Evolutionary conservation across 495 filamentous ascomycete genomes (phyloP).

Genomic region (Halenospora varia): DNA sequence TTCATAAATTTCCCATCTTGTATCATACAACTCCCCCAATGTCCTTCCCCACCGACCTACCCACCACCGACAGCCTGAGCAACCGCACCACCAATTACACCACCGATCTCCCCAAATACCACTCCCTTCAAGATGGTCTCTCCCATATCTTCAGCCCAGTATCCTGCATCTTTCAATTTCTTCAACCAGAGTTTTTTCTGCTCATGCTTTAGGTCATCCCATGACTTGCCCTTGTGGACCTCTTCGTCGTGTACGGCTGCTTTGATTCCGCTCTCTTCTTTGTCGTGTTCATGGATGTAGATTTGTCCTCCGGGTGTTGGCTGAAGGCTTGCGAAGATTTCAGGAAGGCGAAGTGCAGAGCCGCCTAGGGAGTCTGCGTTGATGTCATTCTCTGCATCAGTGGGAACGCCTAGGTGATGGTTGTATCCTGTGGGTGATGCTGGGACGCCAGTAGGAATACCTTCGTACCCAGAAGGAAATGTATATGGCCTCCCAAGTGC

Average conservation of each 20-base stretch:
- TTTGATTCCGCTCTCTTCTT: slow-evolving; percentile 16
- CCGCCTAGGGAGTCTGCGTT: not conserved
- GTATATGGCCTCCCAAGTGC: slow-evolving; percentile 25
- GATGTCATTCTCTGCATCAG: too few relatives aligned
- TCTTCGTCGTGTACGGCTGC: slow-evolving; percentile 43
- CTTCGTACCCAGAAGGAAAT: slow-evolving; percentile 15
- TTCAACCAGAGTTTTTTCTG: slow-evolving; percentile 66
- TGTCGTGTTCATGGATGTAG: slow-evolving; percentile 1
- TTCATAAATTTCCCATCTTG: too few relatives aligned
- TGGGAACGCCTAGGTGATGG: not conserved
- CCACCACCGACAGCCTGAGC: slow-evolving; percentile 20
- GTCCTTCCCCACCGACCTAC: not conserved
- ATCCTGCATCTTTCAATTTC: slow-evolving; percentile 61
- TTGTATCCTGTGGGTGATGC: not conserved
- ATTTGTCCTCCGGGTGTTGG: too few relatives aligned
- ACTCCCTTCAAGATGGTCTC: slow-evolving; percentile 70
- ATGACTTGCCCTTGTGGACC: slow-evolving; percentile 46
- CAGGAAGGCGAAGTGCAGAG: slow-evolving; percentile 1
- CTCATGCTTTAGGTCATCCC: slow-evolving; percentile 58
- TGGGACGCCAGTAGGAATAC: not conserved
- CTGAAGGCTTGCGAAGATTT: slow-evolving; percentile 12
- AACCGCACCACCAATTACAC: slow-evolving; percentile 29
- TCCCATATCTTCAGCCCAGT: slow-evolving; percentile 69
- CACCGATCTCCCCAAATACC: slow-evolving; percentile 62
- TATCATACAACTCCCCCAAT: too few relatives aligned